phyloP scores from a whole-genome alignment of 2,329 filamentous ascomycete species.

The Sclerotinia borealis region DNA sequence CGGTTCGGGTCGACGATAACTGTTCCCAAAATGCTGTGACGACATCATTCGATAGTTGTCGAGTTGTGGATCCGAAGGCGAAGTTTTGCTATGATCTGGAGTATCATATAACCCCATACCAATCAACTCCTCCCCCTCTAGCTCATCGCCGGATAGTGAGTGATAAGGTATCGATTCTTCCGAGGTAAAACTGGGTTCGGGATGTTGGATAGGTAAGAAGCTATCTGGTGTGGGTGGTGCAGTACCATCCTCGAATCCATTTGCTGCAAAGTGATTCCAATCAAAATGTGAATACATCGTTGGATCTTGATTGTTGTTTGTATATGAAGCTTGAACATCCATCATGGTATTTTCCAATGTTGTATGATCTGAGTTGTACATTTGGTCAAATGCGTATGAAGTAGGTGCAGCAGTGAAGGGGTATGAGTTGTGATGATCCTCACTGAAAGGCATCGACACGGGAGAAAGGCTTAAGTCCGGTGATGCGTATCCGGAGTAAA shows the following conservation, averaged over 20 bases:
- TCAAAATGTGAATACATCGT: slow-evolving; percentile 32
- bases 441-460: slow-evolving; percentile 41
- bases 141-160: slow-evolving; percentile 47
- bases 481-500: slow-evolving; percentile 54
- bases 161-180: slow-evolving; percentile 47
- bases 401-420: slow-evolving; percentile 11
- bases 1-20: slow-evolving; percentile 41
- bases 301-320: slow-evolving; percentile 20
- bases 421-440: slow-evolving; percentile 20
- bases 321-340: slow-evolving; percentile 14
- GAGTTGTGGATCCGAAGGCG: slow-evolving; percentile 40
- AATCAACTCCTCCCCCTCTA: slow-evolving; percentile 65
- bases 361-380: slow-evolving; percentile 14
- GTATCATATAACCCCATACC: slow-evolving; percentile 77
- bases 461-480: slow-evolving; percentile 51
- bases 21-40: slow-evolving; percentile 47
- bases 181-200: slow-evolving; percentile 40
- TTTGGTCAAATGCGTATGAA: slow-evolving; percentile 18
- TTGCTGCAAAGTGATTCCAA: slow-evolving; percentile 44
- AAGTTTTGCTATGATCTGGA: slow-evolving; percentile 48
- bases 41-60: slow-evolving; percentile 49
- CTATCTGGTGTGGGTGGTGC: slow-evolving; percentile 56
- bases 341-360: slow-evolving; percentile 3
- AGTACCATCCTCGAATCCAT: slow-evolving; percentile 41
- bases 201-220: slow-evolving; percentile 47